Conservation (phyloP, 2,329 filamentous ascomycete genomes). For the Cladosporium velox region DNA sequence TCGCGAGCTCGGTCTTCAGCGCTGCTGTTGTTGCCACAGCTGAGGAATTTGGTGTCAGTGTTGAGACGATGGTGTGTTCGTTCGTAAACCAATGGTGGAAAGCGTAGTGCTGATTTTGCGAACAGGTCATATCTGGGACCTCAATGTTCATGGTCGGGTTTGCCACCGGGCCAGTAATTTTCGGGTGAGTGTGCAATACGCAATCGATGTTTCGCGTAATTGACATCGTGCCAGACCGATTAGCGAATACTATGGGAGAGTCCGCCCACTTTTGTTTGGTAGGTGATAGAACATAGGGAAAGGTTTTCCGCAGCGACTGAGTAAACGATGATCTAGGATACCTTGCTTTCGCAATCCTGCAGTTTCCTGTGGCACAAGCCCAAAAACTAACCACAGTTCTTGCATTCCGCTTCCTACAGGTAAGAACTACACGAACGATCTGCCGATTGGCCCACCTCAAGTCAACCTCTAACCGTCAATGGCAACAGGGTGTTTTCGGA, state of each 20-base stretch:
- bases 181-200: neutral
- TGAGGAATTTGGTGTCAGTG: conserved; percentile 41
- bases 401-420: neutral
- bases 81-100: too few relatives aligned
- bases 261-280: neutral
- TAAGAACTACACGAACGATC: neutral
- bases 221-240: neutral
- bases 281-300: neutral
- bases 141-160: neutral
- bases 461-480: too few relatives aligned
- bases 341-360: neutral
- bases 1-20: conserved; percentile 50
- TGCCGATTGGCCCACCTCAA: too few relatives aligned
- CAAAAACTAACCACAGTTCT: neutral
- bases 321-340: neutral
- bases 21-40: conserved; percentile 45
- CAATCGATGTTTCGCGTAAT: neutral
- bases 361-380: neutral
- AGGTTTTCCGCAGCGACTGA: too few relatives aligned
- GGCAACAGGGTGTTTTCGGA: neutral
- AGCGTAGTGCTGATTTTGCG: too few relatives aligned
- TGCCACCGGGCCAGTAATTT: neutral
- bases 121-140: neutral
- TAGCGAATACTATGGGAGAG: neutral
- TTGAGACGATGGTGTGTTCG: conserved; percentile 31